phyloP scores from a whole-genome alignment of 2,329 filamentous ascomycete genomes.

The Monosporascus sp. region DNA sequence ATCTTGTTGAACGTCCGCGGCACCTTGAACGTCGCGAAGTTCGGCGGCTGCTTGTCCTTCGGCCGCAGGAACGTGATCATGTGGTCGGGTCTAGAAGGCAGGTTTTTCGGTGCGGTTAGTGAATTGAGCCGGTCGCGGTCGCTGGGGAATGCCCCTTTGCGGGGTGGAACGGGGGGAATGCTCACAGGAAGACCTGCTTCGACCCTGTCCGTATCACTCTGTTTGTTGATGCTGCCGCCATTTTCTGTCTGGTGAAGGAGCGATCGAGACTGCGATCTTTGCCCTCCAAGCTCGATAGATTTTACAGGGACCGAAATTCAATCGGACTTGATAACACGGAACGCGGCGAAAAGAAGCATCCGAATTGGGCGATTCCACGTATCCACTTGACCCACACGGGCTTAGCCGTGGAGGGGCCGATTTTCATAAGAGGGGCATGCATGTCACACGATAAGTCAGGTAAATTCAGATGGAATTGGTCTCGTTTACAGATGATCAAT shows the following conservation, averaged over 20 bases:
- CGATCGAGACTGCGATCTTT: slow-evolving; percentile 11
- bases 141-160: too few relatives aligned
- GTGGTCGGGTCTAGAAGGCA: slow-evolving; percentile 65
- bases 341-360: too few relatives aligned
- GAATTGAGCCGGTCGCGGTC: not conserved
- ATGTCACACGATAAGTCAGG: too few relatives aligned
- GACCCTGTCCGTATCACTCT: slow-evolving; percentile 21
- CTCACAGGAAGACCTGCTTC: slow-evolving; percentile 28
- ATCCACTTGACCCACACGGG: too few relatives aligned
- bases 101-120: slow-evolving; percentile 3
- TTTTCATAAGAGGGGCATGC: not conserved
- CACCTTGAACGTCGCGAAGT: slow-evolving; percentile 84
- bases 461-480: not conserved
- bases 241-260: slow-evolving; percentile 2
- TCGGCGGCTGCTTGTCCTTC: slow-evolving; percentile 63
- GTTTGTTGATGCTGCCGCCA: slow-evolving; percentile 1
- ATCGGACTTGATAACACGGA: not conserved
- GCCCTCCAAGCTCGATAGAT: not conserved
- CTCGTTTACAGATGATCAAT: slow-evolving; percentile 1
- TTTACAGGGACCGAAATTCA: not conserved
- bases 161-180: slow-evolving; percentile 5
- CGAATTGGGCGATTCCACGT: too few relatives aligned
- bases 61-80: slow-evolving; percentile 70
- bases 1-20: slow-evolving; percentile 93
- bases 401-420: slow-evolving; percentile 3